Base-by-base conservation (phyloP, 1,139 yeast species). In the Sporopachydermia cereana region DNA sequence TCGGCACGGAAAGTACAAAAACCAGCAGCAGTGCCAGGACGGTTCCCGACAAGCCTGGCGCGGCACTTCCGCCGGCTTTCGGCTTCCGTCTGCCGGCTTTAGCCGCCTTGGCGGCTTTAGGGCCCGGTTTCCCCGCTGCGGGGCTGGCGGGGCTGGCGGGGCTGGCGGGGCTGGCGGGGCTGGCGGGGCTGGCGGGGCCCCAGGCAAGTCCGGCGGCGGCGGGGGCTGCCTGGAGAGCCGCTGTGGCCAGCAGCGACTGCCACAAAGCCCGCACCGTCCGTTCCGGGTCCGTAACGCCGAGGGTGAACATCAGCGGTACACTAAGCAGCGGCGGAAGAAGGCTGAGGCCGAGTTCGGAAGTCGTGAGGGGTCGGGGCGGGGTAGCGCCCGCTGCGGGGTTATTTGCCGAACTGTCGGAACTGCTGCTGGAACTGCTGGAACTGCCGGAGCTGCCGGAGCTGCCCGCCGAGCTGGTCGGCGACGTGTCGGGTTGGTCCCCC, bases 1-100 rank as follows among this genome's bases (percentile, higher is more conserved):
- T 59, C 2, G 82, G 79, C 1, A 74, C 48, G 1, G 84, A 64
- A 42, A 77, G 63, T 14, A 73, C 49, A 12, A 69, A 47, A 3
- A 80, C 49, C 22, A 67, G 56, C 14, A 64, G 49, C 2, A 60
- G 51, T 5, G 68, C 61, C 30, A 65, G 51, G 12, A 60, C 45
- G 4, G 65, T 59, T 14, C 61, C 53, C 48, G 48, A 23, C 21
- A 22, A 9, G 9, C 3, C 41, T 14, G 29, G 41, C 12, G 44
- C 12, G n/a, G 12, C n/a, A n/a, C n/a, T 27, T 12, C 14, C 30
- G 14, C n/a, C n/a, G n/a, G 14, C 30, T 27, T 27, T 27, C 30
- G 12, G 12, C n/a, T 27, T 27, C n/a, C 14, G 12, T n/a, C n/a
- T 27, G n/a, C n/a, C n/a, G n/a, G 30, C n/a, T n/a, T n/a, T n/a